Conservation (phyloP, 2,329 filamentous ascomycete species). For the Didymella keratinophila region DNA sequence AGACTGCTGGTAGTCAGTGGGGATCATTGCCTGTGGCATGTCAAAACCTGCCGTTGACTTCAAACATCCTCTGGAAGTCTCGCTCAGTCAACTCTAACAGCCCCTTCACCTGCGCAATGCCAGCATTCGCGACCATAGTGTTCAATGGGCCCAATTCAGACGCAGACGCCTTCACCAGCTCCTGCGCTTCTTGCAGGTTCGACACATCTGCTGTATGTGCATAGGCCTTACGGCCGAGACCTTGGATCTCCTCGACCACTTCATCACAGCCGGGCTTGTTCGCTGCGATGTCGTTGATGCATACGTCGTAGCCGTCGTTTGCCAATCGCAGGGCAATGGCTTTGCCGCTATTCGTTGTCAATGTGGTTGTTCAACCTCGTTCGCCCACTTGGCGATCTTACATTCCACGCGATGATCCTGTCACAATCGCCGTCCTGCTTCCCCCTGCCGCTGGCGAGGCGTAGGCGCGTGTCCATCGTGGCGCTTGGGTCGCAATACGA, state of each 20-base stretch:
- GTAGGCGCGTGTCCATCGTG: conserved; percentile 38
- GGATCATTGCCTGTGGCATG: no score
- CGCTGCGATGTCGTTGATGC: conserved; percentile 67
- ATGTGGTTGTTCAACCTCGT: not conserved
- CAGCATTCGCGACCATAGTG: conserved; percentile 68
- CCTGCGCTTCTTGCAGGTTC: conserved; percentile 61
- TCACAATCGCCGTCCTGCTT: conserved; percentile 49
- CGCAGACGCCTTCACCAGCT: conserved; percentile 62
- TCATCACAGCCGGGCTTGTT: conserved; percentile 63
- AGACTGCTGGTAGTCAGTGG: conserved; percentile 51
- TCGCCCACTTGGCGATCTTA: conserved; percentile 24
- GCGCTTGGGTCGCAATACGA: conserved; percentile 24
- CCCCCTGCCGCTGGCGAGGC: conserved; percentile 29
- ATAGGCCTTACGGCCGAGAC: conserved; percentile 61
- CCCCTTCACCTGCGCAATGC: conserved; percentile 65
- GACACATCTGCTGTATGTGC: conserved; percentile 68
- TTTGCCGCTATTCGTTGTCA: conserved; percentile 59
- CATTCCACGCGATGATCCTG: conserved; percentile 51
- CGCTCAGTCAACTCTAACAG: conserved; percentile 65
- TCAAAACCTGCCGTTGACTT: conserved; percentile 59
- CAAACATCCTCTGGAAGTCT: conserved; percentile 67
- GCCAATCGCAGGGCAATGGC: conserved; percentile 70
- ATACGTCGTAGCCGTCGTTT: conserved; percentile 70
- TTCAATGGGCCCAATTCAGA: conserved; percentile 62
- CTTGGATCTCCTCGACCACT: conserved; percentile 61